Evolutionary conservation across 805 yeast species (phyloP).

Genomic region (Metschnikowia dekortorum): DNA sequence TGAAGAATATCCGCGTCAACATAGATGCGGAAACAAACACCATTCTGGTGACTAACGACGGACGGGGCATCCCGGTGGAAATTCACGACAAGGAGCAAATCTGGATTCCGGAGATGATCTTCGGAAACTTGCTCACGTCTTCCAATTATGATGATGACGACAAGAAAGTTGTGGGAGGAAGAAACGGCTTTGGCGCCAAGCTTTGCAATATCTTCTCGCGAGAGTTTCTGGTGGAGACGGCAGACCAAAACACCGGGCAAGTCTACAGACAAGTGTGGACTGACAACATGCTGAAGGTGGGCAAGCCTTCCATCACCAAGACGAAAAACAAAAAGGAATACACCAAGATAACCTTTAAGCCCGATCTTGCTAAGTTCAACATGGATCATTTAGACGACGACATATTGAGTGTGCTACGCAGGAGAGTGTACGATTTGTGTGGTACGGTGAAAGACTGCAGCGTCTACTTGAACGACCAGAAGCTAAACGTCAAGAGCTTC

Average conservation of each 20-base stretch:
- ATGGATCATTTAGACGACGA: constrained; percentile 86
- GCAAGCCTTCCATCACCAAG: constrained; percentile 67
- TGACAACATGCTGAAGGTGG: constrained; percentile 74
- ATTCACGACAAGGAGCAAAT: constrained; percentile 88
- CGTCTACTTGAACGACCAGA: constrained; percentile 72
- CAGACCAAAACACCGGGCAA: constrained; percentile 61
- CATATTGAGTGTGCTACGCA: constrained; percentile 72
- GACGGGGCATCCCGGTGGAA: constrained; percentile 92
- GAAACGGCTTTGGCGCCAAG: constrained; percentile 98
- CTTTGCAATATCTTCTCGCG: constrained; percentile 93
- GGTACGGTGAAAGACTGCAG: constrained; percentile 85
- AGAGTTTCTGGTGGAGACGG: constrained; percentile 82
- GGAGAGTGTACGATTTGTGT: constrained; percentile 94
- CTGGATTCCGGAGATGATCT: constrained; percentile 92
- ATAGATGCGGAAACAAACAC: constrained; percentile 71
- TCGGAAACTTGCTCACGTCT: constrained; percentile 91
- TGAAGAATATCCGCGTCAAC: constrained; percentile 81
- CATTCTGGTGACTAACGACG: constrained; percentile 85
- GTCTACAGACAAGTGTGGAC: constrained; percentile 82
- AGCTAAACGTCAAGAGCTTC: constrained; percentile 67
- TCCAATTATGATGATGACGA: constrained; percentile 94
- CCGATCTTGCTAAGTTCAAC: constrained; percentile 78
- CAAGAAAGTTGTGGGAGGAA: constrained; percentile 95
- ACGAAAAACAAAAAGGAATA: constrained; percentile 63
- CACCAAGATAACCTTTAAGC: constrained; percentile 83